Base-by-base conservation (phyloP, 441 rosid species). In the Eutrema salsugineum region DNA sequence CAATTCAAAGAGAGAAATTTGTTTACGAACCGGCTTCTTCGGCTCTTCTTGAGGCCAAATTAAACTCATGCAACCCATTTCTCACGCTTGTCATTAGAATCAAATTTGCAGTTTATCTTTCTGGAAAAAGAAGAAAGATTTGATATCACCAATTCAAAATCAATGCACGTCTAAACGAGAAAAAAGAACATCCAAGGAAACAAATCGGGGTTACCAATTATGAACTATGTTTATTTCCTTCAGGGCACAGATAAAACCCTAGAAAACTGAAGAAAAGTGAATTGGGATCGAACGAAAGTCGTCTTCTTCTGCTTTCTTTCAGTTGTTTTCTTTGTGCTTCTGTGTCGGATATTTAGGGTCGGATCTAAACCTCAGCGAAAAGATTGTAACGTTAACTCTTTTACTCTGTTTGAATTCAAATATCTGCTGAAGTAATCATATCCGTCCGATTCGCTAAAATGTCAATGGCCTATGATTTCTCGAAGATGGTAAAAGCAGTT, bases 41-140 rank as follows among this genome's bases (percentile, higher is more conserved):
- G 11, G 97, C 96, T 76, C 82, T 94, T 86, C 97, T 86, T 71
- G 97, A 91, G 61, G 94, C 94, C 84, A 90, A 62, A 66, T 72
- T 79, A 12, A 88, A 60, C 60, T 87, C 92, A 66, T 91, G 87
- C 36, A 81, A 43, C 47, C 77, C 90, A 12, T 75, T 82, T 82
- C 91, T 66, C 65, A 82, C 65, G 62, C 68, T 71, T 76, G 83
- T 91, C 99, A 91, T 85, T 24, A 67, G 55, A 64, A 59, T 68
- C 57, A 68, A 15, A 49, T 55, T 73, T 24, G 61, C 55, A 40
- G 59, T 19, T 28, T 55, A 38, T 67, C 70, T 75, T 58, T 66
- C 28, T 53, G 66, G 63, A 72, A 27, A 14, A 19, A 11, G 63
- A 72, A 27, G 11, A 19, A 43, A 48, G 8, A 5, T 14, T 7